Evolutionary conservation across 1,284 basidiomycete species (phyloP), one percentile per base, ranked within the genome.

Genomic region (Ganoderma lucidum): DNA sequence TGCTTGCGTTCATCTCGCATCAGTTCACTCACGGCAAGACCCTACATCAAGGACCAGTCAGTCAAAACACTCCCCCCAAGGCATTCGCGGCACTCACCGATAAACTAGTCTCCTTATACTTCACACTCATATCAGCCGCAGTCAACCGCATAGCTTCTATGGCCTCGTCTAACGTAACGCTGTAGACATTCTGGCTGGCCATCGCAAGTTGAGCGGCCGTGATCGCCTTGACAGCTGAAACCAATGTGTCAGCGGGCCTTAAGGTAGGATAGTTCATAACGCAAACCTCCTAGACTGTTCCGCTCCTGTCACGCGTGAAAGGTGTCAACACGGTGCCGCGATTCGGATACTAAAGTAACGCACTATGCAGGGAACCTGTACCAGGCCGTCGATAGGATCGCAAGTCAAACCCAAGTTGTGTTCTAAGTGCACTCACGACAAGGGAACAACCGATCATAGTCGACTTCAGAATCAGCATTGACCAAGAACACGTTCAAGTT

Each of bases 111-210:
- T 97, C 96, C 80, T 97, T 97, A 80, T 97, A 96, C 78, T 95
- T 93, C 69, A 93, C 88, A 73, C 92, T 94, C 93, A 96, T 95
- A 78, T 94, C 92, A 30, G 86, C 83, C 37, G 97, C 97, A 0
- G 97, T 98, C 51, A 97, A 82, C 45, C 96, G 86, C 94, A 98
- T 98, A 2, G 97, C 97, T 78, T 96, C 94, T 67, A 99, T 98
- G 0, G 97, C 97, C 80, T 98, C 96, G 78, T 99, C 97, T 32
- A 99, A 84, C 0, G 93, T 94, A 60, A 97, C 95, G 39, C 91
- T 90, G 77, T 96, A 95, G 8, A 94, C 87, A 0, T 95, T 96
- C 75, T 93, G 88, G 71, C 93, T 94, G 1, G 96, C 96, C 87
- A 98, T 92, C 1, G 97, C 96, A 4, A 99, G 86, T 78, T 98